These are phyloP conservation scores for Yamadazyma paraphyllophila DNA, from an alignment of 805 yeast genomes.

Conservation along the genomic window DNA sequence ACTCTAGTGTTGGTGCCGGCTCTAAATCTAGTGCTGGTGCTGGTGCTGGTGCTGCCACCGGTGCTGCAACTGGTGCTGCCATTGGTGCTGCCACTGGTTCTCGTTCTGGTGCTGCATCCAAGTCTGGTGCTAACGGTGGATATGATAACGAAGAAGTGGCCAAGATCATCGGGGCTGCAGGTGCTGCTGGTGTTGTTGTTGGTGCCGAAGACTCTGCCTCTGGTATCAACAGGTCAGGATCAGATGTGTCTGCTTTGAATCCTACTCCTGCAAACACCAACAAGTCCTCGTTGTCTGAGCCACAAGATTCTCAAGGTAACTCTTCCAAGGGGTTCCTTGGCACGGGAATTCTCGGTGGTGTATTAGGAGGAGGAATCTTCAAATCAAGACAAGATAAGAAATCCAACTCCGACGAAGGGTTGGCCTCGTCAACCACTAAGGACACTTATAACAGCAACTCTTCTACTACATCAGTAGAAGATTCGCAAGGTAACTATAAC, in stretches of 20 bases:
- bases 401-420: constrained; percentile 1
- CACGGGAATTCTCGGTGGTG: constrained; percentile 4
- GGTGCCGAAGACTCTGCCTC: neutral
- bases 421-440: neutral
- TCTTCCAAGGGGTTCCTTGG: constrained; percentile 4
- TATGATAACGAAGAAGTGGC: constrained; percentile 4
- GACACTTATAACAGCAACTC: constrained; percentile 10
- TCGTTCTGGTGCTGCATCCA: constrained; percentile 1
- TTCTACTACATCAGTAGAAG: constrained; percentile 11
- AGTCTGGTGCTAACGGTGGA: neutral
- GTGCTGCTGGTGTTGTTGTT: constrained; percentile 9
- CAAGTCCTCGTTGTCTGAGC: neutral
- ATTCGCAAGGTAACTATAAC: constrained; percentile 6
- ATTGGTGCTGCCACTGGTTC: neutral
- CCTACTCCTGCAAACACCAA: constrained; percentile 4
- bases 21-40: neutral
- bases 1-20: neutral
- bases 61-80: constrained; percentile 2
- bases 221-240: neutral
- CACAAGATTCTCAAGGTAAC: neutral
- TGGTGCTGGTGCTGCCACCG: neutral
- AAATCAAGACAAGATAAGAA: constrained; percentile 1
- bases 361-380: constrained; percentile 6
- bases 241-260: constrained; percentile 1
- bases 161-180: constrained; percentile 8